Percentiles rank a stretch among this genome's conserved stretches.
Evolutionary conservation across 768 basidiomycete genomes (phyloP).

Genomic region (Podaxis sp.): DNA sequence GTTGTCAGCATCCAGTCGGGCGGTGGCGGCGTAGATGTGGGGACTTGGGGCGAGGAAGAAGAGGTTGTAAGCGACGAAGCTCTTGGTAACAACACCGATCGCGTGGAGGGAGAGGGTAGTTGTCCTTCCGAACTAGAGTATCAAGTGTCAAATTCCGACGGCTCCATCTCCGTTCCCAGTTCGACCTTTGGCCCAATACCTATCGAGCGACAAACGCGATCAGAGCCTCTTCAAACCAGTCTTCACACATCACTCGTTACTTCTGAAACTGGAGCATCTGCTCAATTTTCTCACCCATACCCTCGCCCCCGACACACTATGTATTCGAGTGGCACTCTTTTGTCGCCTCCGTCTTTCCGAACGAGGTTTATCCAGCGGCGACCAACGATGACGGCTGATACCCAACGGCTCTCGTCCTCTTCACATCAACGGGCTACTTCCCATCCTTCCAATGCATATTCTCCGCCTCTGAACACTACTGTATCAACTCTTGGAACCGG

Average conservation of each 20-base stretch:
- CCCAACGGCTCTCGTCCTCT: background rate
- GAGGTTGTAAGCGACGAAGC: slow-evolving; percentile 28
- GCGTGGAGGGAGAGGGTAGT: slow-evolving; percentile 19
- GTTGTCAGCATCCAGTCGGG: slow-evolving; percentile 76
- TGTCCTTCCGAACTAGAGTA: background rate
- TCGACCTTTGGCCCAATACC: slow-evolving; percentile 18
- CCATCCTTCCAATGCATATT: slow-evolving; percentile 16
- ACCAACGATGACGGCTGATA: background rate
- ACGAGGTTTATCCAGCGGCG: slow-evolving; percentile 3
- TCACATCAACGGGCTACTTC: slow-evolving; percentile 5
- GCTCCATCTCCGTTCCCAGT: background rate
- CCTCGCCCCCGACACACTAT: slow-evolving; percentile 2
- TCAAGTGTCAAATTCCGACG: background rate
- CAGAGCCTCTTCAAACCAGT: background rate
- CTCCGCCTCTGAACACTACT: slow-evolving; percentile 29
- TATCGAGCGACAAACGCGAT: slow-evolving; percentile 28
- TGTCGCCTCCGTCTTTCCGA: slow-evolving; percentile 1
- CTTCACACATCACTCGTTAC: background rate
- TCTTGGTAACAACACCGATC: slow-evolving; percentile 10
- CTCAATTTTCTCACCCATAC: background rate
- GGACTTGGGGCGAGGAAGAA: slow-evolving; percentile 43
- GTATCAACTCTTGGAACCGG: slow-evolving; percentile 42
- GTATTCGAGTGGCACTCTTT: background rate
- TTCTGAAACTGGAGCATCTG: background rate
- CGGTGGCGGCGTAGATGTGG: slow-evolving; percentile 45